These are phyloP conservation scores for Glaciozyma martinii DNA, from an alignment of 768 basidiomycete genomes.

Conservation along the genomic window DNA sequence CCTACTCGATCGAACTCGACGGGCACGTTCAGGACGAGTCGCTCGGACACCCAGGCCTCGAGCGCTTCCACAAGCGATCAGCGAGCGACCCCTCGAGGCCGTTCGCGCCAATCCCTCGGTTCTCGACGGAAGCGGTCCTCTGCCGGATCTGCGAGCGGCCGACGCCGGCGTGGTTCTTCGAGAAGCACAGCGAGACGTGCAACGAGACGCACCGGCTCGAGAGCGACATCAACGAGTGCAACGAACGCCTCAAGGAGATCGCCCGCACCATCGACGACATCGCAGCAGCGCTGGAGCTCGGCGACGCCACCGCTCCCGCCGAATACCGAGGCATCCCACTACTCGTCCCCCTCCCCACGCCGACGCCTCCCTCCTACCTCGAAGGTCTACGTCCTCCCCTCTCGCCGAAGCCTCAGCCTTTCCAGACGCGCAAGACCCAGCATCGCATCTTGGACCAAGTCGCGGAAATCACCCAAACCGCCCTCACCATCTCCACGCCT, in stretches of 20 bases:
- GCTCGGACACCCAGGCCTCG: slow-evolving; percentile 20
- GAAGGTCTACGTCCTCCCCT: slow-evolving; percentile 11
- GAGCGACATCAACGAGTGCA: slow-evolving; percentile 85
- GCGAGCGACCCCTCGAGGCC: slow-evolving; percentile 51
- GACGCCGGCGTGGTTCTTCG: slow-evolving; percentile 98
- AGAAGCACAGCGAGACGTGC: slow-evolving; percentile 99
- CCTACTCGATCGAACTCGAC: slow-evolving; percentile 2
- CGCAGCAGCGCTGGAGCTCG: slow-evolving; percentile 38
- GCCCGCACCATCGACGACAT: slow-evolving; percentile 77
- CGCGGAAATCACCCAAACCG: slow-evolving; percentile 71
- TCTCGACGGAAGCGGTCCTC: slow-evolving; percentile 66
- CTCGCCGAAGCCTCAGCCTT: background rate
- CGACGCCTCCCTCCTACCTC: slow-evolving; percentile 37
- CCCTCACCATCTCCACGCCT: slow-evolving; percentile 73
- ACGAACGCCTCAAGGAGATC: slow-evolving; percentile 82
- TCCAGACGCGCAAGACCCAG: slow-evolving; percentile 45
- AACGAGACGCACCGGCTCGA: slow-evolving; percentile 91
- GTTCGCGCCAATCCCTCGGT: slow-evolving; percentile 47
- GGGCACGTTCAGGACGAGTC: slow-evolving; percentile 18
- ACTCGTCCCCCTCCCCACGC: slow-evolving; percentile 58
- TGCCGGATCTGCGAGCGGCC: slow-evolving; percentile 97
- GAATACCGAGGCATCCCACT: slow-evolving; percentile 86
- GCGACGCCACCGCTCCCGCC: slow-evolving; percentile 4
- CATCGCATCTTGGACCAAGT: slow-evolving; percentile 69
- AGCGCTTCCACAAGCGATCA: slow-evolving; percentile 29